phyloP scores from a whole-genome alignment of 768 basidiomycete species.

The Inosperma sp. region DNA sequence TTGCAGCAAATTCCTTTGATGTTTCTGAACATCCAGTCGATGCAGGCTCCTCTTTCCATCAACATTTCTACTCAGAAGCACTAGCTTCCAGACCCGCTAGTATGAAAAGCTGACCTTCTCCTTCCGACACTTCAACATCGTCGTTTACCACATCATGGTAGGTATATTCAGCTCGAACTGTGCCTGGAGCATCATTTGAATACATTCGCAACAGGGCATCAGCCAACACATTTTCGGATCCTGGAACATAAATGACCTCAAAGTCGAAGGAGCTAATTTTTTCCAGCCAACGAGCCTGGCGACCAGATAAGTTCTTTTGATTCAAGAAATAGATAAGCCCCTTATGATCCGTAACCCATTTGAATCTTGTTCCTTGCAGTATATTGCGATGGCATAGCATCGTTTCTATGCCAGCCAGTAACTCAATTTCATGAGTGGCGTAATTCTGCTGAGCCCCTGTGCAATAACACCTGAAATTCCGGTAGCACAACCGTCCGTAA shows the following conservation, averaged over 20 bases:
- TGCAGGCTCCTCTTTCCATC: too few species aligned
- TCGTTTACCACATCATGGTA: conserved; percentile 19
- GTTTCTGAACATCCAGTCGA: conserved; percentile 19
- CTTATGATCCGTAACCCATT: conserved; percentile 29
- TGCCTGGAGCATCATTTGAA: conserved; percentile 19
- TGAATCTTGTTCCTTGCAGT: conserved; percentile 27
- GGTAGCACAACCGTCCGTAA: conserved; percentile 17
- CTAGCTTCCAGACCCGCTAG: too few species aligned
- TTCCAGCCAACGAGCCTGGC: conserved; percentile 37
- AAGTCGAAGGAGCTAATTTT: conserved; percentile 20
- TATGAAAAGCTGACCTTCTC: conserved; percentile 21
- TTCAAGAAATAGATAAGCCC: conserved; percentile 24
- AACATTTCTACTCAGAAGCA: too few species aligned
- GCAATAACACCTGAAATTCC: too few species aligned
- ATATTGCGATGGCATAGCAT: conserved; percentile 28
- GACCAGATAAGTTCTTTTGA: conserved; percentile 29
- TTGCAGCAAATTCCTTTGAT: conserved; percentile 16
- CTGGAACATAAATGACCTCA: conserved; percentile 18
- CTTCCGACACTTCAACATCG: background rate
- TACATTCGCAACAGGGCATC: conserved; percentile 19
- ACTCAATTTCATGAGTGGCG: too few species aligned
- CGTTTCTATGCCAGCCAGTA: conserved; percentile 32
- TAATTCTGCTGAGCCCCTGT: too few species aligned
- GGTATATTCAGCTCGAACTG: conserved; percentile 18
- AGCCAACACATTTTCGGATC: conserved; percentile 27